Evolutionary conservation across 2,329 filamentous ascomycete genomes (phyloP).

Genomic region (Lachnellula arida): DNA sequence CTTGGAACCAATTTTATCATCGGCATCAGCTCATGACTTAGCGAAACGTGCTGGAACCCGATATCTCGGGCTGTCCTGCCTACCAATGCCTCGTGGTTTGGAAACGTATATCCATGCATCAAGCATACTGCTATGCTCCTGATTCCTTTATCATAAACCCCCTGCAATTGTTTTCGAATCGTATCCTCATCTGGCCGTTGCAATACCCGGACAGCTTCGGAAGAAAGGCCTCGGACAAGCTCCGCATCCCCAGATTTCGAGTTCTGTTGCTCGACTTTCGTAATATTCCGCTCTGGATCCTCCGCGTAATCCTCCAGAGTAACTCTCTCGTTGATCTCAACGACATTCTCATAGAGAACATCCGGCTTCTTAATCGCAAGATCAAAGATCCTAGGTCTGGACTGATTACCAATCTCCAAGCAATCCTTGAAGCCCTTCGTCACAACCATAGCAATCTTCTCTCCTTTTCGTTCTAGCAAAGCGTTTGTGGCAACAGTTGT

Average conservation of each 20-base stretch:
- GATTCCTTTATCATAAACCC: constrained; percentile 65
- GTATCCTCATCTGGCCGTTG: constrained; percentile 52
- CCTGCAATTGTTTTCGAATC: constrained; percentile 58
- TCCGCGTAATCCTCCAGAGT: constrained; percentile 91
- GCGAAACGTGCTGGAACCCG: constrained; percentile 77
- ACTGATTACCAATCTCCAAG: constrained; percentile 85
- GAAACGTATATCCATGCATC: constrained; percentile 91
- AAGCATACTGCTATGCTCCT: constrained; percentile 82
- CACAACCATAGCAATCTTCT: constrained; percentile 80
- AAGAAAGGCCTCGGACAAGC: constrained; percentile 66
- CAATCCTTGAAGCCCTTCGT: constrained; percentile 87
- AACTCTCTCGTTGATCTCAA: constrained; percentile 89
- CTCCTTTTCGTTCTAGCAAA: constrained; percentile 82
- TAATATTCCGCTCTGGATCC: constrained; percentile 62
- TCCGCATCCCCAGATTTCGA: constrained; percentile 43
- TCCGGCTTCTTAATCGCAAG: constrained; percentile 83
- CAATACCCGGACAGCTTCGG: constrained; percentile 69
- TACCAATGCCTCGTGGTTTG: constrained; percentile 75
- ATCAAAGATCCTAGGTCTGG: constrained; percentile 84
- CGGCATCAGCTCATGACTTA: constrained; percentile 75
- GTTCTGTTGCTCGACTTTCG: constrained; percentile 47
- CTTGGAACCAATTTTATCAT: constrained; percentile 72
- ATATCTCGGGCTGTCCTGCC: constrained; percentile 73
- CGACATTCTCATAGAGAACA: constrained; percentile 75
- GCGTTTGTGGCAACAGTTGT: constrained; percentile 95